phyloP scores from a whole-genome alignment of 2,329 filamentous ascomycete genomes.

The Colletotrichum truncatum region DNA sequence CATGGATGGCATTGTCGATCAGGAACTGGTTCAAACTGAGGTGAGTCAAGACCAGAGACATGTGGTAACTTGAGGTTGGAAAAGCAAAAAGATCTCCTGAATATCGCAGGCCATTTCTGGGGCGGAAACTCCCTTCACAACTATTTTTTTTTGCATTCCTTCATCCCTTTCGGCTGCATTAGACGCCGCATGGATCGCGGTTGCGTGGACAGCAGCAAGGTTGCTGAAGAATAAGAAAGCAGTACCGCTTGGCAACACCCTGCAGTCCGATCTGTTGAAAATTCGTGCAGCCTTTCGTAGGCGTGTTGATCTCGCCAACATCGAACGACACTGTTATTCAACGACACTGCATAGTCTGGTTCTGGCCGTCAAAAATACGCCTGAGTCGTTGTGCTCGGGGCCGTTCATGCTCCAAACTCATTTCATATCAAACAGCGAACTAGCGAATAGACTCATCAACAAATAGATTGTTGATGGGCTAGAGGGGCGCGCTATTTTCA shows the following conservation, averaged over 20 bases:
- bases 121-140: not conserved
- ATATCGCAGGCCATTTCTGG: not conserved
- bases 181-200: not conserved
- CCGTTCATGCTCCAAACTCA: not conserved
- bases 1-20: conserved; percentile 3
- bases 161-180: conserved; percentile 21
- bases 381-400: not conserved
- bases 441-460: not conserved
- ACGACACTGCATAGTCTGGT: not conserved
- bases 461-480: not conserved
- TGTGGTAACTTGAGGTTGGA: not conserved
- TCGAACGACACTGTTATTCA: not conserved
- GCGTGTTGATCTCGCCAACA: not conserved
- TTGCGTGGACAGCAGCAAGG: conserved; percentile 16
- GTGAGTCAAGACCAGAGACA: not conserved
- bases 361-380: not conserved
- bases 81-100: not conserved
- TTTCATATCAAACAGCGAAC: not conserved
- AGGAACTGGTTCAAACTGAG: not conserved
- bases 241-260: not conserved
- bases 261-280: conserved; percentile 10
- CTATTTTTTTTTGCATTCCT: conserved; percentile 1
- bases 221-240: not conserved
- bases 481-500: not conserved
- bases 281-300: not conserved